Percentiles rank a stretch among this genome's conserved stretches.
These are phyloP conservation scores for Daldinia sp. DNA, from an alignment of 2,329 filamentous ascomycete species.

Conservation along the genomic window DNA sequence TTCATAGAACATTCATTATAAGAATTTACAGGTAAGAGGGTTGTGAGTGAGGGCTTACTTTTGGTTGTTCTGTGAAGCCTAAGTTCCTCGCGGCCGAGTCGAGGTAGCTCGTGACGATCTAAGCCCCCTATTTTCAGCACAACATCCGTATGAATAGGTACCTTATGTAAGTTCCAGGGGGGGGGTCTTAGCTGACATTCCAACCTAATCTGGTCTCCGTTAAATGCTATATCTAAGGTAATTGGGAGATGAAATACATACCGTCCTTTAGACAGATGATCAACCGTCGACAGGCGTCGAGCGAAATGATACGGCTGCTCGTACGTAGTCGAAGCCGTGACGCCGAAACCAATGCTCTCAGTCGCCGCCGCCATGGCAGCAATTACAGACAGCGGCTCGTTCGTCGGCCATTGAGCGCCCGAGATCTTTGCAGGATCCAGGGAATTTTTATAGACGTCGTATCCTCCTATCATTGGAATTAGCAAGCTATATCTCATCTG, in stretches of 20 bases:
- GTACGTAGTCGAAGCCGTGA: slow-evolving; percentile 77
- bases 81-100: slow-evolving; percentile 77
- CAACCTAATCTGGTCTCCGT: slow-evolving; percentile 60
- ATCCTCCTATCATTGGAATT: slow-evolving; percentile 61
- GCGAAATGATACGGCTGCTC: slow-evolving; percentile 78
- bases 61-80: slow-evolving; percentile 67
- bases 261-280: slow-evolving; percentile 75
- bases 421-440: slow-evolving; percentile 71
- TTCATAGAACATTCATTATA: not conserved
- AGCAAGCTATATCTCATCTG: not conserved
- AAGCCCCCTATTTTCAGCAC: slow-evolving; percentile 34
- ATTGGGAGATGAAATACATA: slow-evolving; percentile 46
- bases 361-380: slow-evolving; percentile 78
- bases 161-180: not conserved
- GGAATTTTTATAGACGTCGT: slow-evolving; percentile 75
- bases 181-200: slow-evolving; percentile 58
- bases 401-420: slow-evolving; percentile 77
- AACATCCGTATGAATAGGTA: not conserved
- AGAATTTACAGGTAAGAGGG: not conserved
- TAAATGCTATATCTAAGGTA: not conserved
- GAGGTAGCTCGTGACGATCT: slow-evolving; percentile 78
- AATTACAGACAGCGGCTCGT: slow-evolving; percentile 73
- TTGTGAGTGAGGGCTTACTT: slow-evolving; percentile 45
- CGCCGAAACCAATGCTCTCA: slow-evolving; percentile 75
- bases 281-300: slow-evolving; percentile 72